Percentiles rank a stretch among this genome's conserved stretches.
Conservation (phyloP, 495 filamentous ascomycete species). For the Niebla homalea region DNA sequence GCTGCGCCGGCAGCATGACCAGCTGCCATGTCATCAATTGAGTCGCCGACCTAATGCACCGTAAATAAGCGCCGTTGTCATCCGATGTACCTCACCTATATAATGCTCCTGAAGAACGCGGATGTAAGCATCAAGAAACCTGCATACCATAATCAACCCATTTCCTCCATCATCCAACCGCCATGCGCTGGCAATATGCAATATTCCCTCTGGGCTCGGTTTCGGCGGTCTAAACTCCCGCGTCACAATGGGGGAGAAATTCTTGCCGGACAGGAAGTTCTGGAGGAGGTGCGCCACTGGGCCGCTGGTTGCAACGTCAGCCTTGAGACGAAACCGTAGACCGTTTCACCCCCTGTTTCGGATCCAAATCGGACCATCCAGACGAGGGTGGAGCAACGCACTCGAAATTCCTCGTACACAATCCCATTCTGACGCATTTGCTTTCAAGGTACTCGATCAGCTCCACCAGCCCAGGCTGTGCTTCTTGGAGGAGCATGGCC, state of each 20-base stretch:
- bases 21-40: conserved; percentile 86
- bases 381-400: conserved; percentile 19
- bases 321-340: conserved; percentile 16
- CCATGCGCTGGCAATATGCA: conserved; percentile 72
- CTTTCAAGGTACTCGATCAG: conserved; percentile 73
- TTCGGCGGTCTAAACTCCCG: conserved; percentile 75
- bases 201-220: conserved; percentile 74
- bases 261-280: conserved; percentile 52
- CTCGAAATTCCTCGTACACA: conserved; percentile 95
- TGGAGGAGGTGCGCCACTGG: conserved; percentile 57
- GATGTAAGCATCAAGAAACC: background rate
- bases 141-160: conserved; percentile 42
- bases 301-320: conserved; percentile 23
- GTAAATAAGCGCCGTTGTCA: conserved; percentile 23
- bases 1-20: conserved; percentile 74
- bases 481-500: conserved; percentile 64
- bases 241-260: conserved; percentile 75
- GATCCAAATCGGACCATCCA: conserved; percentile 8
- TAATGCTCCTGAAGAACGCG: background rate
- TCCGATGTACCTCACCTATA: background rate
- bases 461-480: conserved; percentile 60
- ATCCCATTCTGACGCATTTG: conserved; percentile 53
- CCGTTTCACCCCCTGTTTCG: no score
- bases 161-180: conserved; percentile 39
- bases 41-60: conserved; percentile 64